Conservation (phyloP, 495 filamentous ascomycete genomes). For the Cladorrhinum samala region DNA sequence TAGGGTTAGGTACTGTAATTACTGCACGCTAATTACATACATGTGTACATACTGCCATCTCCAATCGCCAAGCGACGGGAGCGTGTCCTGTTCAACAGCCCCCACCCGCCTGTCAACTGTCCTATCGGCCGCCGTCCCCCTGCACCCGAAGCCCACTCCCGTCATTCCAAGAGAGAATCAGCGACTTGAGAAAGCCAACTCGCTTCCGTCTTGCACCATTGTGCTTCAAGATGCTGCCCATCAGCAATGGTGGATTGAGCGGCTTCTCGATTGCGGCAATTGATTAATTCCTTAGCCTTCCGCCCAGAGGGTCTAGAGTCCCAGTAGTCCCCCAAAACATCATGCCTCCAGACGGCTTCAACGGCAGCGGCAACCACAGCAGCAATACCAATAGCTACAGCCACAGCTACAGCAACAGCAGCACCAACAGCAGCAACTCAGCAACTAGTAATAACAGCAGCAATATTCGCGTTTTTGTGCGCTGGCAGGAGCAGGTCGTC, state of each 20-base stretch:
- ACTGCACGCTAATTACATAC: no score
- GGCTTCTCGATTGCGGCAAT: conserved; percentile 12
- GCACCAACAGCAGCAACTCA: conserved; percentile 3
- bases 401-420: neutral
- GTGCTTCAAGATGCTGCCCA: conserved; percentile 22
- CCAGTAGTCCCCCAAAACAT: neutral
- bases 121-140: neutral
- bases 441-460: neutral
- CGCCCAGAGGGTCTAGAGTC: neutral
- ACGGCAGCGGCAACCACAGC: neutral
- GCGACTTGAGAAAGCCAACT: neutral
- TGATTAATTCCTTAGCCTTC: neutral
- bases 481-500: conserved; percentile 84
- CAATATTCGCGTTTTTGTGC: conserved; percentile 89
- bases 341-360: conserved; percentile 40
- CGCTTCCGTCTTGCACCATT: conserved; percentile 1
- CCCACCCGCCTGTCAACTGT: no score
- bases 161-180: neutral
- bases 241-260: conserved; percentile 21
- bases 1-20: no score
- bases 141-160: neutral
- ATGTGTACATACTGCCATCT: no score
- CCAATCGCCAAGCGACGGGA: no score
- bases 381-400: conserved; percentile 4
- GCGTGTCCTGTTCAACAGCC: no score